These are phyloP conservation scores for Porodaedalea pini DNA, from an alignment of 1,284 basidiomycete species.

Conservation along the genomic window DNA sequence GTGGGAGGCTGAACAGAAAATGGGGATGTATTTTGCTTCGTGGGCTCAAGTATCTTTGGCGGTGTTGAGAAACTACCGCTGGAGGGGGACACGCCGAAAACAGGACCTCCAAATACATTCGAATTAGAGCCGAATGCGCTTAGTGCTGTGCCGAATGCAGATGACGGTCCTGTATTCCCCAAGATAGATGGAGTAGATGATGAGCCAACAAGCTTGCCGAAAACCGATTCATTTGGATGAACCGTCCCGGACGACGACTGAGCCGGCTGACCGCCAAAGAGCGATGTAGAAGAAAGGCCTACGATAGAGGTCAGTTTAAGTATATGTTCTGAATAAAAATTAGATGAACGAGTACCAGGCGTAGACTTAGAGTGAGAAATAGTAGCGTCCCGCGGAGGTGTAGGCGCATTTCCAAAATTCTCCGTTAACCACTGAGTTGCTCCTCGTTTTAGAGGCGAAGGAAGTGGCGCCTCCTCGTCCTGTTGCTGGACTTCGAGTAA, in stretches of 20 bases:
- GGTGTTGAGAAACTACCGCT: neutral
- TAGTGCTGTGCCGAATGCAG: constrained; percentile 9
- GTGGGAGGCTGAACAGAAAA: neutral
- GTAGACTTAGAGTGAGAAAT: neutral
- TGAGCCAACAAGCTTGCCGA: constrained; percentile 23
- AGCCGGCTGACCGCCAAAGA: neutral
- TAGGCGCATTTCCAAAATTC: constrained; percentile 33
- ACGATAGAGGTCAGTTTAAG: neutral
- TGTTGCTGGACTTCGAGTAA: constrained; percentile 25
- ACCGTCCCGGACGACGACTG: constrained; percentile 2
- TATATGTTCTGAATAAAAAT: neutral
- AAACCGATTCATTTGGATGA: constrained; percentile 24
- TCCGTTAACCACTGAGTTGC: constrained; percentile 40
- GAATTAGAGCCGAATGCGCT: constrained; percentile 13
- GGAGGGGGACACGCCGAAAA: constrained; percentile 22
- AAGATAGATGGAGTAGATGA: constrained; percentile 14
- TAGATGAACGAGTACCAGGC: constrained; percentile 1
- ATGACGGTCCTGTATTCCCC: constrained; percentile 1
- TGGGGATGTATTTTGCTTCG: neutral
- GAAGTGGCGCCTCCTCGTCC: constrained; percentile 7
- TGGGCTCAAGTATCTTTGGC: neutral
- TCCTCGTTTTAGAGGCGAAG: constrained; percentile 27
- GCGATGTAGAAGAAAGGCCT: constrained; percentile 7
- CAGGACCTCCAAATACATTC: constrained; percentile 31
- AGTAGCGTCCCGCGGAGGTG: constrained; percentile 15